Evolutionary conservation across 495 filamentous ascomycete genomes (phyloP), one percentile per base, ranked within the genome.

Genomic region (Melanomma pulvis-pyrius): DNA sequence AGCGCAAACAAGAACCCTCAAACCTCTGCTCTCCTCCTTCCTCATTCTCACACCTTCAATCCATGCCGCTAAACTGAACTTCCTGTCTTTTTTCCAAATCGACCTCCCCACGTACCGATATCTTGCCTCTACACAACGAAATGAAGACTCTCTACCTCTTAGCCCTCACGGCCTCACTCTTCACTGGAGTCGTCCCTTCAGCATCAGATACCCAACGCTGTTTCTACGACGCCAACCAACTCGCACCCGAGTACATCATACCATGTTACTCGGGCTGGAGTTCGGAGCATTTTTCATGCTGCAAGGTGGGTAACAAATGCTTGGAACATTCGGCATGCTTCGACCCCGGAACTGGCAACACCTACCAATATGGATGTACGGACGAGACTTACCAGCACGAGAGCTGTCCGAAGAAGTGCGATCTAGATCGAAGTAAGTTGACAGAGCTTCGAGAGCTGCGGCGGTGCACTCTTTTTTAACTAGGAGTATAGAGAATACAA

Each of bases 281-380:
- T 3, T 21, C 8, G 2, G 15, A 19, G 25, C 13, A 39, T 1
- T 29, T 39, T 24, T 50, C 63, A 1, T 71, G 68, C 52, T 71
- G 68, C 55, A 60, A 54, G 48, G 29, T 24, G 5, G 68, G 63
- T 1, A 67, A 55, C 39, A 63, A 52, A 19, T 65, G 68, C 41
- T 13, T 71, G 34, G 32, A 57, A 25, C 9, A 66, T n/a, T 41
- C 47, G 19, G 52, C 63, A 5, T 71, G 68, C 57, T 71, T 49
- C 19, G 68, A 71, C 26, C 8, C 11, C 0, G 29, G 12, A 12
- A 67, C 56, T 19, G 58, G 59, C 5, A 32, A 53, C 25, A 67
- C 56, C 1, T 71, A 71, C 28, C 63, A 67, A 21, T 71, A 71
- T 44, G 63, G 63, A 0, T 63, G 62, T 44, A 71, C 68, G 1